These are phyloP conservation scores for Blepharisma japonicum DNA, from an alignment of 73 alveolate species.

Conservation along the genomic window DNA sequence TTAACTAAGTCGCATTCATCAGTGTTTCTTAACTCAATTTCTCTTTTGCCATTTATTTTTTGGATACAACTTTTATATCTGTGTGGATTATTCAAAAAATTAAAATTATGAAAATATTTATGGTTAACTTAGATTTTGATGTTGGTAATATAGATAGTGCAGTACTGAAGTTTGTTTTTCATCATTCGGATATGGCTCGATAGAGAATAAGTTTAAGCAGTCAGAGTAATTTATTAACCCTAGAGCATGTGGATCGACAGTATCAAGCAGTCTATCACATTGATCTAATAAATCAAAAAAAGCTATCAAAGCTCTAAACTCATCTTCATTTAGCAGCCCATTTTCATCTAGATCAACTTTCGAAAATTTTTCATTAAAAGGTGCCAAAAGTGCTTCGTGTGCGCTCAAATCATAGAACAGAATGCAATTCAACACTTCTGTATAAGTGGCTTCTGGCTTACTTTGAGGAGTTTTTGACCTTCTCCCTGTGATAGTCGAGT, in stretches of 20 bases:
- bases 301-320: slow-evolving; percentile 77
- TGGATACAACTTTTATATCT: no score
- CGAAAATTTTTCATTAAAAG: slow-evolving; percentile 75
- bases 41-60: no score
- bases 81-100: no score
- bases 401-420: slow-evolving; percentile 88
- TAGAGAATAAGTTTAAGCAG: slow-evolving; percentile 85
- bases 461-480: slow-evolving; percentile 48
- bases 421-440: slow-evolving; percentile 72
- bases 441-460: slow-evolving; percentile 56
- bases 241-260: slow-evolving; percentile 89
- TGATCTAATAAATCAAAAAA: slow-evolving; percentile 63
- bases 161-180: neutral
- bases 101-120: no score
- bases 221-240: slow-evolving; percentile 89
- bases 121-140: no score
- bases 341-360: slow-evolving; percentile 80
- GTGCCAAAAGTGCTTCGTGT: slow-evolving; percentile 84
- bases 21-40: no score
- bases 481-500: slow-evolving; percentile 31
- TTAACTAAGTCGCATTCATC: no score
- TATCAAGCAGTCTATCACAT: slow-evolving; percentile 68
- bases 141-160: neutral
- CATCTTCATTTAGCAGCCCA: slow-evolving; percentile 85
- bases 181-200: slow-evolving; percentile 29